Conservation (phyloP, 2,329 filamentous ascomycete genomes). For the Microcyclosporella mali region DNA sequence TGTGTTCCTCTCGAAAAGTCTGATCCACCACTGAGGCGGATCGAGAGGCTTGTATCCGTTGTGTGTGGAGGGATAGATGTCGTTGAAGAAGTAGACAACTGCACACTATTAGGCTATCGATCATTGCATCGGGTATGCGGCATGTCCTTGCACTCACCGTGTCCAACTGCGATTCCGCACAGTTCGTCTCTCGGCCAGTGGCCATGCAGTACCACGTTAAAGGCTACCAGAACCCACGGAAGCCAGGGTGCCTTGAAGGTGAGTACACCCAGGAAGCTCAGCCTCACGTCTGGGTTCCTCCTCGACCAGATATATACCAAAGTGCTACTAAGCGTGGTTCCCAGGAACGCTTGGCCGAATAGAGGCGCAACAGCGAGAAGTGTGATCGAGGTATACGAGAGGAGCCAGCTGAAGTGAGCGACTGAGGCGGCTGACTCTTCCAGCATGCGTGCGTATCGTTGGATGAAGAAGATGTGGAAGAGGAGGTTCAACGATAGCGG, state of each 20-base stretch:
- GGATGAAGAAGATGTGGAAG: conserved; percentile 97
- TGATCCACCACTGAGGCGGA: conserved; percentile 82
- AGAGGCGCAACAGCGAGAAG: conserved; percentile 78
- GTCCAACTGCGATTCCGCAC: conserved; percentile 87
- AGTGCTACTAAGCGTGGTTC: conserved; percentile 85
- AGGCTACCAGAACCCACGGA: conserved; percentile 90
- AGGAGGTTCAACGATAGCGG: conserved; percentile 88
- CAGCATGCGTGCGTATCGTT: conserved; percentile 88
- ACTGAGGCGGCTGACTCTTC: conserved; percentile 93
- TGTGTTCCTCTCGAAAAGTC: conserved; percentile 61
- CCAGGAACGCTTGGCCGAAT: conserved; percentile 86
- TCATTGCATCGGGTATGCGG: not conserved
- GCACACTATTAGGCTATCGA: conserved; percentile 5
- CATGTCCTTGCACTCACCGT: conserved; percentile 45
- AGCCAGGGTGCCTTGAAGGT: conserved; percentile 92
- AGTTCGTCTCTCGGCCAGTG: conserved; percentile 92
- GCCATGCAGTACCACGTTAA: conserved; percentile 86
- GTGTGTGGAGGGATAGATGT: conserved; percentile 90
- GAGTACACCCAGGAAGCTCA: conserved; percentile 74
- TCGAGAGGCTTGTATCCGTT: conserved; percentile 79
- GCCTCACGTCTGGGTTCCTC: conserved; percentile 81
- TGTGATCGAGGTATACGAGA: conserved; percentile 75
- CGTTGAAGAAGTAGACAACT: conserved; percentile 96
- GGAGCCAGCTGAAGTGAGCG: conserved; percentile 90
- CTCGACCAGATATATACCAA: conserved; percentile 98